phyloP scores from a whole-genome alignment of 2,329 filamentous ascomycete species.

The Cryphonectria japonica region DNA sequence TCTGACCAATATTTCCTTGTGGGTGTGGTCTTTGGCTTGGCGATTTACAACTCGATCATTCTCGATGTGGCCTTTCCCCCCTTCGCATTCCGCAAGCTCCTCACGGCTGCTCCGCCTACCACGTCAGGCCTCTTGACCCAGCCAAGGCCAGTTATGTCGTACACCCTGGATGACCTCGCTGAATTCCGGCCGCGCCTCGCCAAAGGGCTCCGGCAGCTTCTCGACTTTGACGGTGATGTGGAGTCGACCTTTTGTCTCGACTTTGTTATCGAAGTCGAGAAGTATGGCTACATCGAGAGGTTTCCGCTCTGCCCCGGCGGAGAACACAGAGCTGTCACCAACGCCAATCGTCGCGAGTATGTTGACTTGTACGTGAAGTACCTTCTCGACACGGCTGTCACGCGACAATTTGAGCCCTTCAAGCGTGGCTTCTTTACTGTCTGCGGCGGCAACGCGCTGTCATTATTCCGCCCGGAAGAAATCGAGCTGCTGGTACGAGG shows the following conservation, averaged over 20 bases:
- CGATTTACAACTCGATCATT: constrained; percentile 95
- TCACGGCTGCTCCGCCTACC: constrained; percentile 73
- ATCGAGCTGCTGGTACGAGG: constrained; percentile 87
- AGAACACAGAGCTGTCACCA: constrained; percentile 78
- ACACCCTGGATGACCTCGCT: constrained; percentile 79
- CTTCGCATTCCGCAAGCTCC: constrained; percentile 85
- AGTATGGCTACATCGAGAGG: constrained; percentile 69
- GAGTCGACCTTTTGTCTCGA: constrained; percentile 79
- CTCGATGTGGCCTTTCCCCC: constrained; percentile 85
- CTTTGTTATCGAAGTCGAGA: constrained; percentile 77
- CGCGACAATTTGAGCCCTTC: constrained; percentile 89
- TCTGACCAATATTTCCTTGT: constrained; percentile 92
- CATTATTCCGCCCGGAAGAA: constrained; percentile 86
- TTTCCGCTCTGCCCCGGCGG: constrained; percentile 76
- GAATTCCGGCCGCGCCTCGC: constrained; percentile 81
- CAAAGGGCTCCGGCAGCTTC: constrained; percentile 71
- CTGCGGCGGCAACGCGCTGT: constrained; percentile 84
- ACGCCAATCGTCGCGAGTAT: constrained; percentile 80
- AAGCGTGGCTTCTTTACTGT: constrained; percentile 93
- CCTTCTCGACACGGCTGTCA: constrained; percentile 75
- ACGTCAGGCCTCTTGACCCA: constrained; percentile 58
- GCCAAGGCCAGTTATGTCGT: constrained; percentile 66
- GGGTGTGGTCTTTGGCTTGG: constrained; percentile 83
- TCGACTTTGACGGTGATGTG: constrained; percentile 85
- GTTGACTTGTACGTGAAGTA: constrained; percentile 84